Percentiles rank a stretch among this genome's conserved stretches.
These are phyloP conservation scores for Backusella macrospora DNA, from an alignment of 192 early-diverging fungal genomes.

Conservation along the genomic window DNA sequence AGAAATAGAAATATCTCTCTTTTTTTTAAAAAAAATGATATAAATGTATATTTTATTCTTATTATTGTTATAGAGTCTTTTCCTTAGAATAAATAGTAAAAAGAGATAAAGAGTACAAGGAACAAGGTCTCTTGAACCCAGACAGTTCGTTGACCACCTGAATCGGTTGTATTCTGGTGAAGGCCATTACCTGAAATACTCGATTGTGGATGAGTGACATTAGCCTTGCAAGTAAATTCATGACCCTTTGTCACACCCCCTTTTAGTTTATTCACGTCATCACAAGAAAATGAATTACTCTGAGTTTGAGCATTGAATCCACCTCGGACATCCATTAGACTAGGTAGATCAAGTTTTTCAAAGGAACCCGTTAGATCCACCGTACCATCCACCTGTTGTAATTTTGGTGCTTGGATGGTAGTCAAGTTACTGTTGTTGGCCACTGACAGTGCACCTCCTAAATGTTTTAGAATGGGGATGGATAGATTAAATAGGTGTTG, in stretches of 20 bases:
- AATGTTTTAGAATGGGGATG: conserved; percentile 53
- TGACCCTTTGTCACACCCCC: conserved; percentile 28
- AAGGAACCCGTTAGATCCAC: conserved; percentile 64
- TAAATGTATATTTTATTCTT: neutral
- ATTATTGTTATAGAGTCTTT: neutral
- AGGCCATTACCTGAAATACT: neutral
- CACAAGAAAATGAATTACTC: conserved; percentile 26
- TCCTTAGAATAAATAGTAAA: neutral
- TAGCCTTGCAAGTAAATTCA: conserved; percentile 28
- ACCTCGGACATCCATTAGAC: conserved; percentile 29
- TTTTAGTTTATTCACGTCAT: conserved; percentile 29
- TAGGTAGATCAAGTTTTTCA: conserved; percentile 55
- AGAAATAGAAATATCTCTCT: too few relatives aligned
- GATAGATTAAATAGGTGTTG: conserved; percentile 54
- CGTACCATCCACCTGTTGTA: conserved; percentile 60
- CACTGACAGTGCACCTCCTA: conserved; percentile 67
- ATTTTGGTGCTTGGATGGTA: conserved; percentile 49
- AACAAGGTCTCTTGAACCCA: neutral
- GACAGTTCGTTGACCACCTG: neutral
- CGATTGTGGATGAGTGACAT: conserved; percentile 24
- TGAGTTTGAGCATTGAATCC: conserved; percentile 27
- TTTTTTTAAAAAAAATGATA: neutral
- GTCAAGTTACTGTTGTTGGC: conserved; percentile 65
- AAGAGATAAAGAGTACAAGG: neutral
- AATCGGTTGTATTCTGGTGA: neutral